Evolutionary conservation across 2,329 filamentous ascomycete species (phyloP).

Genomic region (Epichloe coenophiala): DNA sequence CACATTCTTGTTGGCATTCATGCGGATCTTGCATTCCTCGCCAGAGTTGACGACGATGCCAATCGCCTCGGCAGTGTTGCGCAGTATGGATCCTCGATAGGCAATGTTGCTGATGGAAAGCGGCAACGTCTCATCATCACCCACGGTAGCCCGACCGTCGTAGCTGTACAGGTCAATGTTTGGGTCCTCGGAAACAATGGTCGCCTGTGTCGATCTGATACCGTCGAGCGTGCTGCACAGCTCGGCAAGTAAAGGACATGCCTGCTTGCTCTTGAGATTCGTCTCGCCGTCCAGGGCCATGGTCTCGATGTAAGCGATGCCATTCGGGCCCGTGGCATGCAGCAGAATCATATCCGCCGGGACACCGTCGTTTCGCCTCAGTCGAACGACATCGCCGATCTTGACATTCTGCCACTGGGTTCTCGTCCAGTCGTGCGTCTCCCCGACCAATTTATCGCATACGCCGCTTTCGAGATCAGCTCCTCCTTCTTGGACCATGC

Average conservation of each 20-base stretch:
- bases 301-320: constrained; percentile 66
- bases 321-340: constrained; percentile 60
- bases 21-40: constrained; percentile 92
- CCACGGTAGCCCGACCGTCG: constrained; percentile 48
- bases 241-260: constrained; percentile 41
- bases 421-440: constrained; percentile 41
- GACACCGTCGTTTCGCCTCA: constrained; percentile 59
- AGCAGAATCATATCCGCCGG: constrained; percentile 71
- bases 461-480: constrained; percentile 12
- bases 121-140: constrained; percentile 44
- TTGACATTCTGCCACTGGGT: constrained; percentile 66
- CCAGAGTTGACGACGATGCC: constrained; percentile 81
- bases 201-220: constrained; percentile 39
- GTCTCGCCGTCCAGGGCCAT: constrained; percentile 71
- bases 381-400: constrained; percentile 67
- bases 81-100: constrained; percentile 68
- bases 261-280: constrained; percentile 62
- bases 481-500: constrained; percentile 3
- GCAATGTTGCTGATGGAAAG: constrained; percentile 69
- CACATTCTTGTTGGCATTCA: constrained; percentile 88
- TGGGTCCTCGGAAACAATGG: constrained; percentile 58
- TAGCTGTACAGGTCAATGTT: constrained; percentile 64
- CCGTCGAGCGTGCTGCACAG: constrained; percentile 40
- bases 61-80: constrained; percentile 61
- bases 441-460: constrained; percentile 8